Evolutionary conservation across 106 monocot genomes (phyloP).

Genomic region (Acanthochlamys bracteata): DNA sequence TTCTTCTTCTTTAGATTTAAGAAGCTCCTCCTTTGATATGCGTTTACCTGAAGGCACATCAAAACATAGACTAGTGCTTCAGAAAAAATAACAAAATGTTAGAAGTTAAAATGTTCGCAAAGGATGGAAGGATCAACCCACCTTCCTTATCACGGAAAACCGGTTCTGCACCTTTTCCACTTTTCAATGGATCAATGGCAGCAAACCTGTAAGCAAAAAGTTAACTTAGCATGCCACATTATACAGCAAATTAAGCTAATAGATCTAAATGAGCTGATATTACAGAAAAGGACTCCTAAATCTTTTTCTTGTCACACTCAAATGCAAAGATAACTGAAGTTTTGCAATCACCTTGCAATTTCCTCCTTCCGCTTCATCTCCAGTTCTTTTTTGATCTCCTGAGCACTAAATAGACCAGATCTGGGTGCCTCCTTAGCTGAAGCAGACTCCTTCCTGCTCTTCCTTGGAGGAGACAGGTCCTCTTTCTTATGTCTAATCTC

Average conservation of each 20-base stretch:
- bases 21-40: constrained; percentile 47
- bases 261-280: too few species aligned
- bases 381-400: constrained; percentile 44
- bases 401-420: constrained; percentile 37
- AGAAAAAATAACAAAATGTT: too few species aligned
- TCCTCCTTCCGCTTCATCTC: constrained; percentile 51
- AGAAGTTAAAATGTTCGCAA: too few species aligned
- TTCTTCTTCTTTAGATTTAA: constrained; percentile 42
- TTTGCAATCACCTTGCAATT: constrained; percentile 22
- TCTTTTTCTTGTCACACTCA: too few species aligned
- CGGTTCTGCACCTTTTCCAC: constrained; percentile 53
- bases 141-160: constrained; percentile 72
- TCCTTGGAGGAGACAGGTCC: constrained; percentile 39
- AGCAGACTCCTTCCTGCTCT: constrained; percentile 11
- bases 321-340: too few species aligned
- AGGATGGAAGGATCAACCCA: too few species aligned
- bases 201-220: constrained; percentile 36
- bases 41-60: constrained; percentile 24
- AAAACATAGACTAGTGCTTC: too few species aligned
- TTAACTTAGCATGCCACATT: too few species aligned
- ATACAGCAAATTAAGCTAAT: too few species aligned
- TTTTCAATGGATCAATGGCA: constrained; percentile 40
- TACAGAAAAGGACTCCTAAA: too few species aligned
- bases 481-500: too few species aligned
- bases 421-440: constrained; percentile 18